Evolutionary conservation across 2,329 filamentous ascomycete species (phyloP).

Genomic region (Penicillium brevicompactum): DNA sequence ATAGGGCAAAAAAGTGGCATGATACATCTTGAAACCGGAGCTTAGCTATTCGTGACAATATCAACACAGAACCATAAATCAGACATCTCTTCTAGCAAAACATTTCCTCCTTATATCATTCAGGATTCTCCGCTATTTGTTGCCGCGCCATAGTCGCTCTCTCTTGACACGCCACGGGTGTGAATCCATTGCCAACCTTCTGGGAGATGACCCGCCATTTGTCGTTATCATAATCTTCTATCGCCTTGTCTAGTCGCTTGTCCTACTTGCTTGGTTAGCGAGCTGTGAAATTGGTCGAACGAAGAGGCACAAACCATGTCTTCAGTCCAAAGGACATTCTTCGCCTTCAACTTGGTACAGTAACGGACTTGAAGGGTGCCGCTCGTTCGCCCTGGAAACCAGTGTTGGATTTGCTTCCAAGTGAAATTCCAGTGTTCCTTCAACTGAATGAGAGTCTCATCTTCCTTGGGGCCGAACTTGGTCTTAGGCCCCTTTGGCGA

Average conservation of each 20-base stretch:
- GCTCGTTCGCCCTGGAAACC: constrained; percentile 87
- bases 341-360: constrained; percentile 92
- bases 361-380: constrained; percentile 92
- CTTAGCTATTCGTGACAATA: neutral
- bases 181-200: constrained; percentile 89
- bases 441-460: constrained; percentile 81
- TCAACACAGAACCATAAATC: neutral
- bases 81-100: neutral
- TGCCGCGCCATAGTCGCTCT: constrained; percentile 55
- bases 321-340: constrained; percentile 90
- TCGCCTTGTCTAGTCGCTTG: constrained; percentile 41
- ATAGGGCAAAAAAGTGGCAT: constrained; percentile 12
- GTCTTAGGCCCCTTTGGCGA: constrained; percentile 53
- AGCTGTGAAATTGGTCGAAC: neutral
- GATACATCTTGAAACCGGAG: neutral
- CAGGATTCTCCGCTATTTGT: constrained; percentile 9
- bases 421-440: constrained; percentile 95
- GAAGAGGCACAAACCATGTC: constrained; percentile 67
- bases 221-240: constrained; percentile 57
- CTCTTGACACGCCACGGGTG: constrained; percentile 82
- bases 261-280: constrained; percentile 28
- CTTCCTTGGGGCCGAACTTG: constrained; percentile 51
- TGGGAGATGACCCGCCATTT: constrained; percentile 90
- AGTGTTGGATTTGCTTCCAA: constrained; percentile 97
- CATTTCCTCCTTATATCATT: constrained; percentile 1